Conservation (phyloP, 306 rosid genomes). For the Herpetospermum pedunculosum region DNA sequence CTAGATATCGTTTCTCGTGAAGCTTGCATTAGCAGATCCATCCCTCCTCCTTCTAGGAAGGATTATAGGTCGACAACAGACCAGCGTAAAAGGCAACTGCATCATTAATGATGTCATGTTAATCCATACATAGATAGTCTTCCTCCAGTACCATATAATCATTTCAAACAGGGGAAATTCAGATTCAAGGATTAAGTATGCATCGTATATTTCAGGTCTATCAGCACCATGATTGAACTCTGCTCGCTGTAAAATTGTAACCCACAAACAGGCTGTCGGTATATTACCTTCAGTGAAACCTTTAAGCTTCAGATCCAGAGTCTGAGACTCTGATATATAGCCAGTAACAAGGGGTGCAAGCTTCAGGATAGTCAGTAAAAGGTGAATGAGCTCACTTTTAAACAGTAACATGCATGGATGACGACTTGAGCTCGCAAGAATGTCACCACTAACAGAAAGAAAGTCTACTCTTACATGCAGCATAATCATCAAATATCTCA, state of each 20-base stretch:
- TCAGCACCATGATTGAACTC: conserved; percentile 64
- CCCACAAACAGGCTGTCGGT: conserved; percentile 59
- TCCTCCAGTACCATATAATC: conserved; percentile 74
- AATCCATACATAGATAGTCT: conserved; percentile 56
- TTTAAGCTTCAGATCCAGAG: conserved; percentile 43
- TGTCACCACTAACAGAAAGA: conserved; percentile 40
- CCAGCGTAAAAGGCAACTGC: too few relatives aligned
- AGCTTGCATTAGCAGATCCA: conserved; percentile 17
- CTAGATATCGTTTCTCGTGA: conserved; percentile 6
- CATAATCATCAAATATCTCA: neutral
- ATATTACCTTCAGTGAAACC: conserved; percentile 45
- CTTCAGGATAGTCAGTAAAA: conserved; percentile 46
- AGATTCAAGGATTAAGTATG: conserved; percentile 40
- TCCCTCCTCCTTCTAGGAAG: conserved; percentile 37
- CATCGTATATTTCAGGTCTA: conserved; percentile 71
- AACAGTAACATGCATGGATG: conserved; percentile 68
- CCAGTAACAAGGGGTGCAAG: conserved; percentile 60
- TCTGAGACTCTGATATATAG: conserved; percentile 54
- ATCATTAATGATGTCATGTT: too few relatives aligned
- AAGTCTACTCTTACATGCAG: conserved; percentile 49
- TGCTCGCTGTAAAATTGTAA: conserved; percentile 64
- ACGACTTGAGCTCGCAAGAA: conserved; percentile 55
- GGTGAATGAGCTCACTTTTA: conserved; percentile 65
- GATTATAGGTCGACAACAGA: too few relatives aligned
- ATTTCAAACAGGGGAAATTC: conserved; percentile 49